phyloP scores from a whole-genome alignment of 352 stramenopile genomes.

The Globisporangium cederbergense region DNA sequence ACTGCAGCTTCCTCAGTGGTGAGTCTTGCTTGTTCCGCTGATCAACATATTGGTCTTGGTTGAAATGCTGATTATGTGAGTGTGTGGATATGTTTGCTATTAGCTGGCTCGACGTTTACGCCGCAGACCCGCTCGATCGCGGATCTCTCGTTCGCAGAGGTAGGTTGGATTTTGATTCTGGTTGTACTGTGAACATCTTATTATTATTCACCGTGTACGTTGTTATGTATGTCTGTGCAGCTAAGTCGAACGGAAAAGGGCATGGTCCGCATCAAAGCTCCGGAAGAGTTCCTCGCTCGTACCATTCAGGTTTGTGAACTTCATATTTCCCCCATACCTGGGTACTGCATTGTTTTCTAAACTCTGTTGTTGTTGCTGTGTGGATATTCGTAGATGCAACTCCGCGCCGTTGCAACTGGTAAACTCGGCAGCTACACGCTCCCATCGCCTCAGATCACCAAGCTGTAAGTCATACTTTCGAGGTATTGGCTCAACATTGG shows the following conservation, averaged over 20 bases:
- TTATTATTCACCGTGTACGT: neutral
- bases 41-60: neutral
- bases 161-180: slow-evolving; percentile 17
- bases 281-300: slow-evolving; percentile 72
- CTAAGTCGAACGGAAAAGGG: slow-evolving; percentile 79
- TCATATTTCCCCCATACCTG: too few relatives aligned
- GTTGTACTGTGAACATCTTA: neutral
- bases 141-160: slow-evolving; percentile 79
- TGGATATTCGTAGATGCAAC: slow-evolving; percentile 25
- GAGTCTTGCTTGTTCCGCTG: neutral
- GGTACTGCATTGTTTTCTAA: neutral
- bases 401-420: slow-evolving; percentile 33
- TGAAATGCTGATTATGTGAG: neutral
- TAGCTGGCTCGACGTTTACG: slow-evolving; percentile 71
- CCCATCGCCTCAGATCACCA: slow-evolving; percentile 32
- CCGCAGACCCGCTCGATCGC: slow-evolving; percentile 71
- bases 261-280: slow-evolving; percentile 68
- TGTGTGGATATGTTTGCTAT: slow-evolving; percentile 7
- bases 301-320: slow-evolving; percentile 59
- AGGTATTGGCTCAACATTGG: neutral
- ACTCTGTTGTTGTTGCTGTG: neutral
- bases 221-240: slow-evolving; percentile 22
- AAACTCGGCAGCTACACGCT: slow-evolving; percentile 39
- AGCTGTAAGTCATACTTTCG: slow-evolving; percentile 31
- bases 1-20: slow-evolving; percentile 85